Conservation (phyloP, 257 asterid genomes). For the Ligustrum vulgare region DNA sequence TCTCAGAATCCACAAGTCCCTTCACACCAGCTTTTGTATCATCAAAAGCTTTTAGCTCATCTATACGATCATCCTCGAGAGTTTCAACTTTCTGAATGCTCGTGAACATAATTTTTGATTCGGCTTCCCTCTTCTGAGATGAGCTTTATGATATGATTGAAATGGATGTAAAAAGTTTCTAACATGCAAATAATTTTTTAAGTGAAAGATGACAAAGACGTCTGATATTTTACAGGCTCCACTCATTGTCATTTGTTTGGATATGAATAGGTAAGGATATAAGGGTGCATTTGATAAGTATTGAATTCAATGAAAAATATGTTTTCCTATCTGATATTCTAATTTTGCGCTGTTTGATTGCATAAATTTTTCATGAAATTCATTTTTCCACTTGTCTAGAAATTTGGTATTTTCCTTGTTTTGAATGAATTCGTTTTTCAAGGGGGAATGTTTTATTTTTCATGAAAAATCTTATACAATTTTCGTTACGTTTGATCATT, state of each 20-base stretch:
- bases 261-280: neutral
- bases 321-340: no score
- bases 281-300: no score
- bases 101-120: neutral
- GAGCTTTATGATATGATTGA: neutral
- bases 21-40: constrained; percentile 27
- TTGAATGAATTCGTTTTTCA: no score
- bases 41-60: constrained; percentile 23
- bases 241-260: neutral
- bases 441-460: no score
- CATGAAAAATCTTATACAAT: no score
- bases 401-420: no score
- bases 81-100: neutral
- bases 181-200: neutral
- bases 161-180: neutral
- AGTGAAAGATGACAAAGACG: neutral
- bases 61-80: neutral
- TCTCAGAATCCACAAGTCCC: constrained; percentile 24
- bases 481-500: no score
- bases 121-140: neutral
- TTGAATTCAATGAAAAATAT: no score
- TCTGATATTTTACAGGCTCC: neutral
- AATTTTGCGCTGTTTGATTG: no score
- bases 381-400: no score
- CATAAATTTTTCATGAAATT: no score